These are phyloP conservation scores for Xylariaceae sp. DNA, from an alignment of 2,329 filamentous ascomycete species.

Conservation along the genomic window DNA sequence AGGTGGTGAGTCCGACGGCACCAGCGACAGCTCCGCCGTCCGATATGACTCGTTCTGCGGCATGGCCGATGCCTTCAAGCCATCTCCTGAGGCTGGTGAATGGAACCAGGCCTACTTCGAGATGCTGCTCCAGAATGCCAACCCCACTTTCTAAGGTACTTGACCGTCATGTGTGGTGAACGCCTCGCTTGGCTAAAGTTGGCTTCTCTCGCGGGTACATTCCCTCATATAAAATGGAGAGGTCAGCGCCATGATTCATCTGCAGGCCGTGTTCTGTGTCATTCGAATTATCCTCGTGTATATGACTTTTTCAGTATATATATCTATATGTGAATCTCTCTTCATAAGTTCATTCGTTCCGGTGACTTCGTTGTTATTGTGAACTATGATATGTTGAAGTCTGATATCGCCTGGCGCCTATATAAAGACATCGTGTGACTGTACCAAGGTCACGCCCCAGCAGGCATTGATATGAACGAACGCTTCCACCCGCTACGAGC, in stretches of 20 bases:
- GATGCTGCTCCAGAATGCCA: conserved; percentile 53
- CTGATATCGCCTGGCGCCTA: too few relatives aligned
- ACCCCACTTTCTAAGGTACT: conserved; percentile 42
- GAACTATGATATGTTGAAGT: too few relatives aligned
- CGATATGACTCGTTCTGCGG: conserved; percentile 56
- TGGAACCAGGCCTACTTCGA: conserved; percentile 65
- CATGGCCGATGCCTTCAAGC: conserved; percentile 52
- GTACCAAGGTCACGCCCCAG: too few relatives aligned
- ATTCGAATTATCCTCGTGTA: conserved; percentile 4
- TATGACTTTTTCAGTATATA: background rate
- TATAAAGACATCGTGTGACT: too few relatives aligned
- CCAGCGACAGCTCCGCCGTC: conserved; percentile 38
- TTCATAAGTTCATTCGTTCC: background rate
- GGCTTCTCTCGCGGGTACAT: background rate
- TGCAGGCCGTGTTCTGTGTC: too few relatives aligned
- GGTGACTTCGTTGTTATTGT: background rate
- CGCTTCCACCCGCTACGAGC: too few relatives aligned
- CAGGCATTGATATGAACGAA: too few relatives aligned
- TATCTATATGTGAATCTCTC: conserved; percentile 15
- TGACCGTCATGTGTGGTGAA: background rate
- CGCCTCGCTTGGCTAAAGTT: conserved; percentile 5
- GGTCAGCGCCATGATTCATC: too few relatives aligned
- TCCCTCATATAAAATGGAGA: background rate
- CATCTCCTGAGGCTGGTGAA: conserved; percentile 66
- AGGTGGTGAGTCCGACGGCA: conserved; percentile 47